Conservation (phyloP, 805 yeast species). For the Sungouiozyma ichnusensis region DNA sequence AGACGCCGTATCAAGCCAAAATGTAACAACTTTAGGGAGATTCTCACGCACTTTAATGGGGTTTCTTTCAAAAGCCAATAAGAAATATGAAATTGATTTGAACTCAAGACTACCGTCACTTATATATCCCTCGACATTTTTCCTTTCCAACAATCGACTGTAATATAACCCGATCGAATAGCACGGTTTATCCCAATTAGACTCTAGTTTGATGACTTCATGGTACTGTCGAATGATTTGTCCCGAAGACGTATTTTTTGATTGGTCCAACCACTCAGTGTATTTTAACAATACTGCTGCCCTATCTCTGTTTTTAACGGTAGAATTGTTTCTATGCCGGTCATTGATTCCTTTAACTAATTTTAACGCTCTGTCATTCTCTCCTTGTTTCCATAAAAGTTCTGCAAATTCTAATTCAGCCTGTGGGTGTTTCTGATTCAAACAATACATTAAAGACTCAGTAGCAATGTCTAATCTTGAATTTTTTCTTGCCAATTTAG, state of each 20-base stretch:
- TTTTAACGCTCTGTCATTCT: constrained; percentile 72
- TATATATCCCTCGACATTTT: constrained; percentile 31
- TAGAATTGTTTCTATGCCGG: constrained; percentile 9
- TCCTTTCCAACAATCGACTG: constrained; percentile 66
- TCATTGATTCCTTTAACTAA: constrained; percentile 34
- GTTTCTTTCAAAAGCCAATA: constrained; percentile 29
- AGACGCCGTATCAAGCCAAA: constrained; percentile 74
- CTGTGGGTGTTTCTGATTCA: constrained; percentile 24
- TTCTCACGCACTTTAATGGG: constrained; percentile 67
- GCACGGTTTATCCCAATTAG: constrained; percentile 66
- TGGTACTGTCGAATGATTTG: constrained; percentile 62
- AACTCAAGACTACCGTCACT: constrained; percentile 23
- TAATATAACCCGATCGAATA: constrained; percentile 73
- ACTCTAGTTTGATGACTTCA: constrained; percentile 44
- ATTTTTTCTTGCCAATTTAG: constrained; percentile 56
- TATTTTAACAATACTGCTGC: constrained; percentile 55
- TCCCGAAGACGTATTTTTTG: constrained; percentile 72
- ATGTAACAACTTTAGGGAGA: constrained; percentile 77
- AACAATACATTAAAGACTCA: constrained; percentile 47
- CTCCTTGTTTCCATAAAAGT: constrained; percentile 82
- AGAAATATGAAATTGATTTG: constrained; percentile 22
- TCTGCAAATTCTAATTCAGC: constrained; percentile 72
- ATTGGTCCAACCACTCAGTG: constrained; percentile 79
- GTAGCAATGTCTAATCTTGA: constrained; percentile 66
- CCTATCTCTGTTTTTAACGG: constrained; percentile 18